phyloP scores from a whole-genome alignment of 1,284 basidiomycete genomes.

The Sanghuangporus baumii region DNA sequence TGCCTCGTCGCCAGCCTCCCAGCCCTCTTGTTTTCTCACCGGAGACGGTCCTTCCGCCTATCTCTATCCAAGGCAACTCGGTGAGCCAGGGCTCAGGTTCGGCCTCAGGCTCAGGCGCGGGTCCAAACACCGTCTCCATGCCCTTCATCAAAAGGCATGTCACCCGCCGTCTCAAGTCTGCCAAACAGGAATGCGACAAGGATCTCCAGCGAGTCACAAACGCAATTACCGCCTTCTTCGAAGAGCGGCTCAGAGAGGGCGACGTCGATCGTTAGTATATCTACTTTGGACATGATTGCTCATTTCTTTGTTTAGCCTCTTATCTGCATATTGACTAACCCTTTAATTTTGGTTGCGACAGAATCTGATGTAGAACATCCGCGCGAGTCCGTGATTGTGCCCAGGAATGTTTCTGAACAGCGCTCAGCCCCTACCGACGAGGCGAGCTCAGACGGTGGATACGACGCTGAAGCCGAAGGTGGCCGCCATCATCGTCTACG shows the following conservation, averaged over 20 bases:
- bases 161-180: conserved; percentile 85
- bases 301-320: conserved; percentile 31
- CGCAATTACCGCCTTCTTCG: conserved; percentile 91
- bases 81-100: conserved; percentile 35
- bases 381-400: conserved; percentile 44
- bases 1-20: conserved; percentile 61
- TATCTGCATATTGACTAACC: conserved; percentile 32
- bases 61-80: conserved; percentile 37
- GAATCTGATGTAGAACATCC: conserved; percentile 20
- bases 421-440: conserved; percentile 58
- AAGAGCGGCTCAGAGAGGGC: conserved; percentile 75
- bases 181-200: conserved; percentile 95
- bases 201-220: conserved; percentile 89
- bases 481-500: conserved; percentile 67
- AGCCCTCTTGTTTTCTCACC: conserved; percentile 73
- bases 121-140: conserved; percentile 75
- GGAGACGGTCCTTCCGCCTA: conserved; percentile 52
- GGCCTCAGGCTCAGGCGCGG: conserved; percentile 38
- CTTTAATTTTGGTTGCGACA: conserved; percentile 2
- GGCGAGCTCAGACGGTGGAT: conserved; percentile 71
- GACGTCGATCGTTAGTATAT: conserved; percentile 40
- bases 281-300: background rate
- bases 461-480: conserved; percentile 67
- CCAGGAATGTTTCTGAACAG: conserved; percentile 49
- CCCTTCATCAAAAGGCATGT: conserved; percentile 93